Conservation (phyloP, 306 rosid genomes). For the Prunus mume region DNA sequence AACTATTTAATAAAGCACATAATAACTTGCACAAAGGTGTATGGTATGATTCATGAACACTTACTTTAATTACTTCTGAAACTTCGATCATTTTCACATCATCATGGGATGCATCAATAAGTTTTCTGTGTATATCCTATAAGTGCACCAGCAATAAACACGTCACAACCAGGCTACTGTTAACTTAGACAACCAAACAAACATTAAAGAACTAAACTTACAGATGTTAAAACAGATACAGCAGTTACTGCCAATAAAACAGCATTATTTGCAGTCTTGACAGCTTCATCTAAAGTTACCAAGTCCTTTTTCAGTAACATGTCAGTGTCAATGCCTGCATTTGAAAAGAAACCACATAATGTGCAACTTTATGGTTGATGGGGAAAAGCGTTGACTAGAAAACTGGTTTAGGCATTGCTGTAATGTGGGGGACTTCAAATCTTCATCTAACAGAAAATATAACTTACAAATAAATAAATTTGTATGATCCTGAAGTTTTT, state of each 20-base stretch:
- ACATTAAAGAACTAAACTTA: conserved; percentile 48
- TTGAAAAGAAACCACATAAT: conserved; percentile 13
- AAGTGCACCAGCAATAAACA: conserved; percentile 28
- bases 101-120: conserved; percentile 43
- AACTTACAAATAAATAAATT: conserved; percentile 77
- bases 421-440: conserved; percentile 3
- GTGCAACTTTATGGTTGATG: conserved; percentile 1
- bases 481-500: conserved; percentile 60
- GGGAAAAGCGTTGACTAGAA: not conserved
- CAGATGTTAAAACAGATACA: conserved; percentile 65
- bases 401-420: not conserved
- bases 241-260: conserved; percentile 79
- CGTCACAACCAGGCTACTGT: conserved; percentile 12
- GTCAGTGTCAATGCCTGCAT: conserved; percentile 76
- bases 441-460: conserved; percentile 17
- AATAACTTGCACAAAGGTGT: not conserved
- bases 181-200: conserved; percentile 19
- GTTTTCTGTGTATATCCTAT: conserved; percentile 64
- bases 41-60: conserved; percentile 21
- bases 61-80: conserved; percentile 59
- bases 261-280: conserved; percentile 88
- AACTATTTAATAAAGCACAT: no score
- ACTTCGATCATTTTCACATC: conserved; percentile 42
- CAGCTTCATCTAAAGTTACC: conserved; percentile 92
- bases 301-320: conserved; percentile 80